These are phyloP conservation scores for Geotrichum ghanense DNA, from an alignment of 805 yeast genomes.

Conservation along the genomic window DNA sequence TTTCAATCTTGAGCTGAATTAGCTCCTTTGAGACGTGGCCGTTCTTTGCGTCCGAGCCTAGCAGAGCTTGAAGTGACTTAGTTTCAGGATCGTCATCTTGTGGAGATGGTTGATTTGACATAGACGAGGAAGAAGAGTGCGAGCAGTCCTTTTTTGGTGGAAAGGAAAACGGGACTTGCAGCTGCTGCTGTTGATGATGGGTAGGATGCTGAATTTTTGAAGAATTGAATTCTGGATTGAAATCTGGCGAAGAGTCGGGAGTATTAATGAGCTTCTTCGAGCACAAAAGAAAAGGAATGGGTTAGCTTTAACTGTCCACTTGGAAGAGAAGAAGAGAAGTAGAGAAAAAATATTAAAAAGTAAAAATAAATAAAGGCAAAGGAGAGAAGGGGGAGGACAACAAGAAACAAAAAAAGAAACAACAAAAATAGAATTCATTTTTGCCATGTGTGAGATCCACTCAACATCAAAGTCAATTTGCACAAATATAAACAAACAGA, in stretches of 20 bases:
- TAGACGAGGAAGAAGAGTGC: background rate
- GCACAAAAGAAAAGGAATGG: background rate
- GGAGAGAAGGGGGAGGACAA: background rate
- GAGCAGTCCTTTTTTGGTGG: background rate
- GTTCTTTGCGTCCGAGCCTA: conserved; percentile 41
- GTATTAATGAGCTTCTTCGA: too few relatives aligned
- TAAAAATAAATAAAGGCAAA: background rate
- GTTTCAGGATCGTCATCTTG: conserved; percentile 6
- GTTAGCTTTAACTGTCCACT: background rate
- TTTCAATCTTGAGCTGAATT: conserved; percentile 50
- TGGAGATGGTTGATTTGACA: conserved; percentile 2
- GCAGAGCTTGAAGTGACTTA: conserved; percentile 20
- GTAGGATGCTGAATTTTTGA: background rate
- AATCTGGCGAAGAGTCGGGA: background rate
- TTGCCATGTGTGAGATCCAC: background rate
- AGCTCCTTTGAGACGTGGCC: conserved; percentile 50
- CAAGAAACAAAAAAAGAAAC: too few relatives aligned
- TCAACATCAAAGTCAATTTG: background rate
- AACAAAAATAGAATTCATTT: background rate
- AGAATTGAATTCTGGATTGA: background rate
- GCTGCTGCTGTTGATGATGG: background rate
- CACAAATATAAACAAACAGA: too few relatives aligned
- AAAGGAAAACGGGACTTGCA: background rate
- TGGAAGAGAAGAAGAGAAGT: background rate
- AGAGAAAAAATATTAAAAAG: too few relatives aligned